These are phyloP conservation scores for Neocucurbitaria cava DNA, from an alignment of 2,329 filamentous ascomycete genomes.

Conservation along the genomic window DNA sequence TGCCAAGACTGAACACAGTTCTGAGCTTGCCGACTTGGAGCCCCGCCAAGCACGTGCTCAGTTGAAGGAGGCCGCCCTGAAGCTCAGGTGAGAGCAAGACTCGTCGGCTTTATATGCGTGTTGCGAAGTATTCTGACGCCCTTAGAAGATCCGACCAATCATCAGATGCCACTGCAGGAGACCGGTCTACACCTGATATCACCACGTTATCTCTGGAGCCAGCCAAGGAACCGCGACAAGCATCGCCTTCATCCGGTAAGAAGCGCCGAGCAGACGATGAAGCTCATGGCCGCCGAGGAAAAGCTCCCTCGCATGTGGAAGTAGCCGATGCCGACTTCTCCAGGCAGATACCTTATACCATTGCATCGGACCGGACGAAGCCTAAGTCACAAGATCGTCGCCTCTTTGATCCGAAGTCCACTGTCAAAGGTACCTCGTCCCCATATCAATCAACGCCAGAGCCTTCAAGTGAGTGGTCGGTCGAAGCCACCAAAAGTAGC, in stretches of 20 bases:
- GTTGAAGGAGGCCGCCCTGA: conserved; percentile 29
- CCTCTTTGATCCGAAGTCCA: conserved; percentile 29
- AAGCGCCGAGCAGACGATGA: conserved; percentile 42
- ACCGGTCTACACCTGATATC: conserved; percentile 39
- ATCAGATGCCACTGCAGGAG: conserved; percentile 35
- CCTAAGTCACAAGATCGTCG: conserved; percentile 27
- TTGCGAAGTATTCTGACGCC: conserved; percentile 8
- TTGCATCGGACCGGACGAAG: conserved; percentile 20
- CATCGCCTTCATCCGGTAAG: conserved; percentile 32
- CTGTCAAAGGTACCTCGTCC: conserved; percentile 15
- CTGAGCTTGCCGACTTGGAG: conserved; percentile 25
- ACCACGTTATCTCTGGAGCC: conserved; percentile 35
- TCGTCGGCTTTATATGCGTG: background rate
- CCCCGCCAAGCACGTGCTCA: conserved; percentile 28
- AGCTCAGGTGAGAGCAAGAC: conserved; percentile 20
- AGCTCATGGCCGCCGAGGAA: conserved; percentile 30
- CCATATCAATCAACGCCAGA: conserved; percentile 32
- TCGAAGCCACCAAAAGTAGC: conserved; percentile 25
- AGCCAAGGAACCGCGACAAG: conserved; percentile 22
- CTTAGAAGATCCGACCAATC: conserved; percentile 30
- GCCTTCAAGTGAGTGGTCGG: conserved; percentile 31
- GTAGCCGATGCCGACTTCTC: conserved; percentile 36
- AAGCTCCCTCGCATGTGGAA: conserved; percentile 29
- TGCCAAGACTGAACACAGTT: conserved; percentile 34
- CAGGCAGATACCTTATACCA: conserved; percentile 25